Evolutionary conservation across 2,329 filamentous ascomycete species (phyloP).

Genomic region (Trichoderma semiorbis): DNA sequence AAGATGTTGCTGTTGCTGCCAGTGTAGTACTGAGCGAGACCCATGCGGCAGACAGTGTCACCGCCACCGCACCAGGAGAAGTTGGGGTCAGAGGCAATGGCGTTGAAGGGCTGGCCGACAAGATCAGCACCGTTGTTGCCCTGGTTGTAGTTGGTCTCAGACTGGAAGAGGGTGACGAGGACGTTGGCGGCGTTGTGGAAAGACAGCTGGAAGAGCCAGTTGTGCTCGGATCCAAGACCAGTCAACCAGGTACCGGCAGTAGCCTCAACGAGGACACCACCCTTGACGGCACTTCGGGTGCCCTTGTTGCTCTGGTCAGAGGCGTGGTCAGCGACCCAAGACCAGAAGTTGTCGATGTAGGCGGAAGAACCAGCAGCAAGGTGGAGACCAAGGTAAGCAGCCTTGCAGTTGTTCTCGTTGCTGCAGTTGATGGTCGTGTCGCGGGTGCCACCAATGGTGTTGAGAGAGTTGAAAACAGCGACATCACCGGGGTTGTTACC

Average conservation of each 20-base stretch:
- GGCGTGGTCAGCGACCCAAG: conserved; percentile 17
- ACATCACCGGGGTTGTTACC: conserved; percentile 17
- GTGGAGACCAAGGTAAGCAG: conserved; percentile 14
- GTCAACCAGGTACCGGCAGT: conserved; percentile 16
- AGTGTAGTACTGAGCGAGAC: conserved; percentile 16
- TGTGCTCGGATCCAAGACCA: conserved; percentile 18
- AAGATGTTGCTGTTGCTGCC: conserved; percentile 19
- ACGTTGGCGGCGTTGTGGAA: conserved; percentile 17
- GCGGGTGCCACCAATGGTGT: conserved; percentile 18
- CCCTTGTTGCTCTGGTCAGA: not conserved
- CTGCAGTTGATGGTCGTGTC: conserved; percentile 14
- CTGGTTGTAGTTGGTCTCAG: conserved; percentile 18
- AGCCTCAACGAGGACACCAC: conserved; percentile 17
- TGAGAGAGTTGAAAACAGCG: conserved; percentile 18
- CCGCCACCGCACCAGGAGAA: conserved; percentile 15
- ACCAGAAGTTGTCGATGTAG: conserved; percentile 20
- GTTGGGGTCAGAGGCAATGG: conserved; percentile 6
- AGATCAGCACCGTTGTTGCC: conserved; percentile 7
- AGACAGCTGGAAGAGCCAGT: conserved; percentile 16
- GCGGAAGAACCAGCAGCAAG: conserved; percentile 18
- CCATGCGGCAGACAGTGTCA: conserved; percentile 15
- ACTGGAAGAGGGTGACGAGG: conserved; percentile 17
- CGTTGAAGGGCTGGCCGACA: conserved; percentile 11
- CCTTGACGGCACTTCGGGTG: conserved; percentile 12
- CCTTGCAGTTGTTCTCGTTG: conserved; percentile 12